Percentiles rank a stretch among this genome's conserved stretches.
Evolutionary conservation across 2,329 filamentous ascomycete species (phyloP).

Genomic region (Pyrenochaeta sp.): DNA sequence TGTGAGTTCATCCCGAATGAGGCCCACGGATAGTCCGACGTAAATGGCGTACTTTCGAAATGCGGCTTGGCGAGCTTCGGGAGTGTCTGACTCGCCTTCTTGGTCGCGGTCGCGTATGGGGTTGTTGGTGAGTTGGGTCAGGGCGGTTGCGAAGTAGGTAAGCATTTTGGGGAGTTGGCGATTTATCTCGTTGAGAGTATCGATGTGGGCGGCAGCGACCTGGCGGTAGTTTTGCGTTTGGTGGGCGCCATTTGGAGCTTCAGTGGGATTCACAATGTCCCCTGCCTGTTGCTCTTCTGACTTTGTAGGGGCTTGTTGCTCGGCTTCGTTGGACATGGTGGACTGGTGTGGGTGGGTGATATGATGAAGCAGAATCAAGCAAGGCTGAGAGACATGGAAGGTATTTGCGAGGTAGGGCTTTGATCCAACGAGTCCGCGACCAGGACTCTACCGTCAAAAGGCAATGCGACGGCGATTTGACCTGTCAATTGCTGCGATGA

Average conservation of each 20-base stretch:
- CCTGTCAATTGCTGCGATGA: not conserved
- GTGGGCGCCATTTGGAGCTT: conserved; percentile 6
- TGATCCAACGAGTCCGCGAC: not conserved
- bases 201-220: conserved; percentile 44
- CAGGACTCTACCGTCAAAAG: not conserved
- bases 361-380: not conserved
- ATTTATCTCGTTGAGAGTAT: conserved; percentile 40
- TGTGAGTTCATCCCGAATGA: conserved; percentile 34
- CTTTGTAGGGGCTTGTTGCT: conserved; percentile 6
- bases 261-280: not conserved
- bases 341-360: not conserved
- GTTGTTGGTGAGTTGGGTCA: conserved; percentile 65
- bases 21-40: conserved; percentile 78
- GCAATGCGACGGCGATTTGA: not conserved
- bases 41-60: conserved; percentile 63
- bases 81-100: conserved; percentile 35
- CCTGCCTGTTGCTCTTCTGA: conserved; percentile 13
- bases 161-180: conserved; percentile 59
- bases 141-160: conserved; percentile 80
- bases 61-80: conserved; percentile 55
- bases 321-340: conserved; percentile 25
- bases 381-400: not conserved
- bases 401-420: too few relatives aligned
- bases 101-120: conserved; percentile 61
- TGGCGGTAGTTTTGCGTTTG: conserved; percentile 37